These are phyloP conservation scores for Tetradesmus obliquus DNA, from an alignment of 139 green algal genomes.

Conservation along the genomic window DNA sequence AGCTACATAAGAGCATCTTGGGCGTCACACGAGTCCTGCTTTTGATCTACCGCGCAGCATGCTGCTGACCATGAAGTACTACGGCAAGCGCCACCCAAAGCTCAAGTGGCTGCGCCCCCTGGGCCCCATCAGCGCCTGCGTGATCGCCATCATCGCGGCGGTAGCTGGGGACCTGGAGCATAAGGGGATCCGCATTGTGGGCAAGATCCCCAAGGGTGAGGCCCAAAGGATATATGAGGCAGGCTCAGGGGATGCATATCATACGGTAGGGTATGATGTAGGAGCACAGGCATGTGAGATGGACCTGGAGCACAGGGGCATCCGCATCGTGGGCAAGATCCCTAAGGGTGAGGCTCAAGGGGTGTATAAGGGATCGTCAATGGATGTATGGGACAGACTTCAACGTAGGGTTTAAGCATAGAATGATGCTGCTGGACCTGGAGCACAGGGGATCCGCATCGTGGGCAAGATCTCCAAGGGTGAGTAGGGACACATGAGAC, in stretches of 20 bases:
- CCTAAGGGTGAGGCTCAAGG: background rate
- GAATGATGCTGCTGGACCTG: background rate
- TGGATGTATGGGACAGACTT: no score
- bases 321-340: constrained; percentile 6
- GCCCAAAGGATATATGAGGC: background rate
- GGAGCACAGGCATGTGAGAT: background rate
- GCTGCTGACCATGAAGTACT: constrained; percentile 58
- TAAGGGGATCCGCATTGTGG: constrained; percentile 26
- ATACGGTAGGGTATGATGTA: no score
- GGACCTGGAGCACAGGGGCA: constrained; percentile 11
- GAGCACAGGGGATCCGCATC: background rate
- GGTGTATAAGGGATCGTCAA: no score
- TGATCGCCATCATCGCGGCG: constrained; percentile 46
- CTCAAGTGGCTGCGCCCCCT: constrained; percentile 55
- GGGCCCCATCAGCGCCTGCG: constrained; percentile 60
- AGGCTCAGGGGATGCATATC: no score
- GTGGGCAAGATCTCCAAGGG: background rate
- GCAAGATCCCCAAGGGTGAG: constrained; percentile 14
- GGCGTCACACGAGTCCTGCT: background rate
- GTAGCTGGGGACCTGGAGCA: constrained; percentile 3
- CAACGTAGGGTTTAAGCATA: no score
- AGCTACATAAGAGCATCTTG: no score
- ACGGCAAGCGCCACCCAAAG: constrained; percentile 48
- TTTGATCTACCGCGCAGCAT: background rate
- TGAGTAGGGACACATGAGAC: background rate